A percentile compares a stretch with the other conserved stretches of the same genome.
phyloP scores from a whole-genome alignment of 176 grass and related monocot genomes.

The Alopecurus myosuroides region DNA sequence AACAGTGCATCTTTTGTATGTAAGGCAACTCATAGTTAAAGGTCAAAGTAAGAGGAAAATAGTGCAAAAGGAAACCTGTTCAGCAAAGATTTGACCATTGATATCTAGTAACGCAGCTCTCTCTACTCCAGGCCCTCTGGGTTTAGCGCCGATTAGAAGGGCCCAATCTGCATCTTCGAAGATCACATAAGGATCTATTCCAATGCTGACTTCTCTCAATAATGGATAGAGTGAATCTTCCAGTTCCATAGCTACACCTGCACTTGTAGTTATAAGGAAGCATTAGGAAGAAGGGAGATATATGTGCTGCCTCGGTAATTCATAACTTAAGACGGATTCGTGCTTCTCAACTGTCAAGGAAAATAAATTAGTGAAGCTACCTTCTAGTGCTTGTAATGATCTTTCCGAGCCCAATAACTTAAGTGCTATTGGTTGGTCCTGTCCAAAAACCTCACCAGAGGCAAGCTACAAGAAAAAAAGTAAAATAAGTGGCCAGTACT shows the following conservation, averaged over 20 bases:
- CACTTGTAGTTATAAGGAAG: constrained; percentile 18
- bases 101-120: constrained; percentile 82
- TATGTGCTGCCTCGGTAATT: neutral
- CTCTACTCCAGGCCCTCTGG: constrained; percentile 95
- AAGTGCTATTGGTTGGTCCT: constrained; percentile 81
- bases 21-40: neutral
- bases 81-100: constrained; percentile 89
- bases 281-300: constrained; percentile 20
- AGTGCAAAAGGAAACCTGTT: constrained; percentile 54
- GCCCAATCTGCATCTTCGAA: constrained; percentile 76
- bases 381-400: constrained; percentile 90
- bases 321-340: neutral
- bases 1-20: neutral
- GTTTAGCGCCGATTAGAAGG: constrained; percentile 94
- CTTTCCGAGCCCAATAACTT: constrained; percentile 89
- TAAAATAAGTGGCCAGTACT: neutral
- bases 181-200: constrained; percentile 75
- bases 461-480: constrained; percentile 55
- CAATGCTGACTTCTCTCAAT: constrained; percentile 88
- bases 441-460: constrained; percentile 92
- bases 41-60: neutral
- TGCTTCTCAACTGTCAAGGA: neutral
- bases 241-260: constrained; percentile 96
- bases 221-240: constrained; percentile 95
- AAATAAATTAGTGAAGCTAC: constrained; percentile 22